These are phyloP conservation scores for Nakazawaea anatomiae DNA, from an alignment of 805 yeast genomes.

Conservation along the genomic window DNA sequence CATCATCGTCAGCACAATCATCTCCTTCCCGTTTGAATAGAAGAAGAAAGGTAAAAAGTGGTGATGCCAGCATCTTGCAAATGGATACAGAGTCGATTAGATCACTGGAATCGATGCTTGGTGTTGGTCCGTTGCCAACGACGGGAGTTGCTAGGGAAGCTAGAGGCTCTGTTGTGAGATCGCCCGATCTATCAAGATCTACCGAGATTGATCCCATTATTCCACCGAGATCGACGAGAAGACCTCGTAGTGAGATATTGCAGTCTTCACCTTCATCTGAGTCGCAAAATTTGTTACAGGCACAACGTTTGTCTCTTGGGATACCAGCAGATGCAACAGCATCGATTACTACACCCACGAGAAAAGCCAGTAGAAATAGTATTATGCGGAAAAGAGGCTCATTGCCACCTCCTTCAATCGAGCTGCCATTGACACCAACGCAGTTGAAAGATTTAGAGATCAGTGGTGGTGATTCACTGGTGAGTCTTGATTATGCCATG, in stretches of 20 bases:
- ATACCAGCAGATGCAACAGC: no score
- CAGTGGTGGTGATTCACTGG: background rate
- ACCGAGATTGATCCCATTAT: conserved; percentile 18
- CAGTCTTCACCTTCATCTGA: background rate
- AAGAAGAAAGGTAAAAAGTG: background rate
- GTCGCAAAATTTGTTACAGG: no score
- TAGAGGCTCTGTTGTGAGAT: conserved; percentile 2
- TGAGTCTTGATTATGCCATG: background rate
- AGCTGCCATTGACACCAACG: conserved; percentile 9
- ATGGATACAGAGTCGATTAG: conserved; percentile 18
- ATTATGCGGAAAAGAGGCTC: conserved; percentile 5
- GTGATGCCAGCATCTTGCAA: background rate
- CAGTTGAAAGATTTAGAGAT: conserved; percentile 2
- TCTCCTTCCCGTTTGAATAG: background rate
- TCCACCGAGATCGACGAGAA: conserved; percentile 26
- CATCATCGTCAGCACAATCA: background rate
- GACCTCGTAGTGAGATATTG: conserved; percentile 17
- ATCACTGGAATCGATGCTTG: conserved; percentile 10
- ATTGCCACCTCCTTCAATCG: conserved; percentile 9
- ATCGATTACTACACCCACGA: background rate
- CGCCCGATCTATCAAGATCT: conserved; percentile 21
- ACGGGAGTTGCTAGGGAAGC: background rate
- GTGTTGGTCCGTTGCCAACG: conserved; percentile 16
- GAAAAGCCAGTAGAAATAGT: background rate
- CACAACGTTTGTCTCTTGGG: no score